Evolutionary conservation across 2,329 filamentous ascomycete genomes (phyloP).

Genomic region (Chaetomium strumarium): DNA sequence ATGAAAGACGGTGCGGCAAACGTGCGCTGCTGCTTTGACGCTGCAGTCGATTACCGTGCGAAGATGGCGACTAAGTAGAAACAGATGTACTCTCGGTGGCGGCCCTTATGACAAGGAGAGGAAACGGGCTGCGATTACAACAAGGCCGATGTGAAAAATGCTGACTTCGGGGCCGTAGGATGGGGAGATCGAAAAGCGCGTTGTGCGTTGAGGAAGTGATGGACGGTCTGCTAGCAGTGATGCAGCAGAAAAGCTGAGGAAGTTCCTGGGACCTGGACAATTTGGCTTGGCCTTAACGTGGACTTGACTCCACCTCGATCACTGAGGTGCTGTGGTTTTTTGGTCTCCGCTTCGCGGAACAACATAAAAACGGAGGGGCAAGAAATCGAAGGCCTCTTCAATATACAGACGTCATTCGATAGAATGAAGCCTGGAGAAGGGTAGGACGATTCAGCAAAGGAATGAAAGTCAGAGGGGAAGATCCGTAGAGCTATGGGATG

Average conservation of each 20-base stretch:
- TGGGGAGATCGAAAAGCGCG: not conserved
- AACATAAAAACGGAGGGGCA: not conserved
- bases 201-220: not conserved
- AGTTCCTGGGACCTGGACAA: constrained; percentile 6
- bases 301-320: constrained; percentile 2
- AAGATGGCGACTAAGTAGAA: constrained; percentile 19
- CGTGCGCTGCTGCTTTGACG: constrained; percentile 19
- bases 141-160: constrained; percentile 14
- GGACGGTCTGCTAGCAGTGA: not conserved
- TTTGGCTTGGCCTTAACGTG: constrained; percentile 13
- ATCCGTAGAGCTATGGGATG: constrained; percentile 1
- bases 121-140: constrained; percentile 21
- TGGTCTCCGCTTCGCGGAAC: not conserved
- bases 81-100: constrained; percentile 11
- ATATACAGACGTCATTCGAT: constrained; percentile 30
- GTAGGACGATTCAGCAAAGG: not conserved
- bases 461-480: not conserved
- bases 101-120: not conserved
- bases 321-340: constrained; percentile 7
- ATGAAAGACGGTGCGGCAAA: constrained; percentile 14
- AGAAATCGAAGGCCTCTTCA: constrained; percentile 19
- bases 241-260: constrained; percentile 13
- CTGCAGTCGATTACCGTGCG: constrained; percentile 15
- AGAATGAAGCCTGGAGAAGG: constrained; percentile 24
- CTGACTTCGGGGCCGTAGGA: constrained; percentile 9